phyloP scores from a whole-genome alignment of 106 monocot species.

The Allium fistulosum region DNA sequence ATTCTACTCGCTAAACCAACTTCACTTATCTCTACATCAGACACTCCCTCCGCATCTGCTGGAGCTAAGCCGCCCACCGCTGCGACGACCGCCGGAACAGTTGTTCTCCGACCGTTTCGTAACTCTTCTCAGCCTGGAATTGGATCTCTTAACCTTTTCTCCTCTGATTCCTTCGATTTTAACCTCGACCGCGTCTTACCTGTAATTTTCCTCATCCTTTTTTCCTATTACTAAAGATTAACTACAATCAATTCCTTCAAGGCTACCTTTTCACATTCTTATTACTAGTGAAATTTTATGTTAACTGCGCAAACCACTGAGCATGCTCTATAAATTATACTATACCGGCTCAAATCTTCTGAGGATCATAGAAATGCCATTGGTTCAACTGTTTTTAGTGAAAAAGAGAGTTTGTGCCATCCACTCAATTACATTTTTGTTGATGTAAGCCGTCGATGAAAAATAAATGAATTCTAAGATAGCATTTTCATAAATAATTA shows the following conservation, averaged over 20 bases:
- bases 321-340: too few relatives aligned
- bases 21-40: slow-evolving; percentile 16
- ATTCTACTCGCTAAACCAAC: slow-evolving; percentile 86
- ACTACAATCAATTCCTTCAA: too few relatives aligned
- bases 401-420: too few relatives aligned
- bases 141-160: slow-evolving; percentile 65
- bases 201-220: slow-evolving; percentile 18
- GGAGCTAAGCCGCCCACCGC: slow-evolving; percentile 9
- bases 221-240: neutral
- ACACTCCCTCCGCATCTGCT: slow-evolving; percentile 18
- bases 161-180: slow-evolving; percentile 72
- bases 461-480: neutral
- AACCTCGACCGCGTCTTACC: slow-evolving; percentile 74
- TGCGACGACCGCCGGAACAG: slow-evolving; percentile 2
- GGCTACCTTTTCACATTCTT: too few relatives aligned
- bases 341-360: too few relatives aligned
- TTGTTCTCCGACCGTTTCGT: slow-evolving; percentile 37
- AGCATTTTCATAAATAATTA: too few relatives aligned
- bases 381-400: too few relatives aligned
- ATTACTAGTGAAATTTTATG: too few relatives aligned
- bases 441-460: too few relatives aligned
- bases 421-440: too few relatives aligned
- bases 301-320: too few relatives aligned
- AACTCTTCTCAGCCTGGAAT: slow-evolving; percentile 27
- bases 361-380: too few relatives aligned